These are phyloP conservation scores for Sugiyamaella chiloensis DNA, from an alignment of 805 yeast genomes.

Conservation along the genomic window DNA sequence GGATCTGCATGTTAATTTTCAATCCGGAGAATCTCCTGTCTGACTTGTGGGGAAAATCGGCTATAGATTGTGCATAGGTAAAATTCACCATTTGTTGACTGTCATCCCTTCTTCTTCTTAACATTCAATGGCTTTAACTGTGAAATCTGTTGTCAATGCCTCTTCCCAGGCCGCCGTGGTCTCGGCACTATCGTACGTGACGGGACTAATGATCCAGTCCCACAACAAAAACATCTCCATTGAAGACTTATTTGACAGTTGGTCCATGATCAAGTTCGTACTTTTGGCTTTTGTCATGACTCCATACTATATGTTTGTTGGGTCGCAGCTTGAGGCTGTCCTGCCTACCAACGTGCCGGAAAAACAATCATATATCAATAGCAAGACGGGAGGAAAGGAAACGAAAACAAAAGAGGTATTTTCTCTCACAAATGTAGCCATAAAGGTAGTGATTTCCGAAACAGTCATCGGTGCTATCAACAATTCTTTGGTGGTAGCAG, in stretches of 20 bases:
- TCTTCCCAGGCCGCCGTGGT: slow-evolving; percentile 4
- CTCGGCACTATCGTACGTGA: slow-evolving; percentile 7
- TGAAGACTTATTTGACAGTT: background rate
- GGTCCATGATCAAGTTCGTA: slow-evolving; percentile 6
- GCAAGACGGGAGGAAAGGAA: background rate
- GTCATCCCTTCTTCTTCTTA: no score
- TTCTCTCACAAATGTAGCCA: slow-evolving; percentile 12
- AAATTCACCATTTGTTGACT: no score
- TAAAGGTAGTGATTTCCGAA: slow-evolving; percentile 10
- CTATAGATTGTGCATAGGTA: no score
- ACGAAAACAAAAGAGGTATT: slow-evolving; percentile 2
- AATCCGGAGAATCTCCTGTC: no score
- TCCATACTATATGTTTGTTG: slow-evolving; percentile 3
- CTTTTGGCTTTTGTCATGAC: slow-evolving; percentile 5
- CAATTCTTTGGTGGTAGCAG: slow-evolving; percentile 9
- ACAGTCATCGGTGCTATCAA: slow-evolving; percentile 7
- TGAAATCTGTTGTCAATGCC: background rate
- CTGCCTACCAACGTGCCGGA: slow-evolving; percentile 4
- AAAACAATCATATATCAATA: background rate
- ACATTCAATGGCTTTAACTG: background rate
- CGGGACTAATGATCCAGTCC: background rate
- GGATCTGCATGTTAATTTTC: no score
- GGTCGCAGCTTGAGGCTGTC: background rate
- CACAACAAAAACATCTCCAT: background rate
- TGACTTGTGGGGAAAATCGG: no score